Evolutionary conservation across 768 basidiomycete genomes (phyloP).

Genomic region (Tricholomella constricta): DNA sequence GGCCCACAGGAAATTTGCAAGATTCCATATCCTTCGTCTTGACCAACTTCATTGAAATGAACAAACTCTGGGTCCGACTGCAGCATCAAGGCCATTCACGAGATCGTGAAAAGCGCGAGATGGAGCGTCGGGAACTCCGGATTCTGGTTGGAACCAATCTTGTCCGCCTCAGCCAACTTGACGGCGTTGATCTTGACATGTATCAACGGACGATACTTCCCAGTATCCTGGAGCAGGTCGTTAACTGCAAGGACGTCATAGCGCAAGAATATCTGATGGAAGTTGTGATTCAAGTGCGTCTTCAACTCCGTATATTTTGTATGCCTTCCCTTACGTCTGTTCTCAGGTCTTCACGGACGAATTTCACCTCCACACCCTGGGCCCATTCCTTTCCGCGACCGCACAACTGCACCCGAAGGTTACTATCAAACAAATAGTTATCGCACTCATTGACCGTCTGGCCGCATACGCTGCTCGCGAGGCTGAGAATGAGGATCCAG

Average conservation of each 20-base stretch:
- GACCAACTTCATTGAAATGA: constrained; percentile 99
- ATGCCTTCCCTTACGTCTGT: constrained; percentile 5
- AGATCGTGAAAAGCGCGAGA: constrained; percentile 95
- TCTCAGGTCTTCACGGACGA: constrained; percentile 96
- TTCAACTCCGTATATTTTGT: not conserved
- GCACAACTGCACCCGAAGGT: constrained; percentile 97
- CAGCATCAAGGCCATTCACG: constrained; percentile 98
- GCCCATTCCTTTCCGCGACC: constrained; percentile 93
- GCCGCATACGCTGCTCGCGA: constrained; percentile 97
- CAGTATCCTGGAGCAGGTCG: constrained; percentile 93
- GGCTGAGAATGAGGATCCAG: constrained; percentile 94
- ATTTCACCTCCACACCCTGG: constrained; percentile 95
- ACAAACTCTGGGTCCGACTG: constrained; percentile 98
- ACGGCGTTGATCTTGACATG: constrained; percentile 94
- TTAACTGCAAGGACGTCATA: constrained; percentile 97
- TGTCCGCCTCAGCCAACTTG: constrained; percentile 91
- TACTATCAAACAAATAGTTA: constrained; percentile 98
- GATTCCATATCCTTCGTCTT: constrained; percentile 96
- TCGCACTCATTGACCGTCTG: constrained; percentile 93
- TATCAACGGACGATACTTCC: constrained; percentile 87
- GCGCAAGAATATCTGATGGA: constrained; percentile 99
- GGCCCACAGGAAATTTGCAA: constrained; percentile 86
- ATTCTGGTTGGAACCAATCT: constrained; percentile 98
- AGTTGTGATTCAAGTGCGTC: constrained; percentile 91
- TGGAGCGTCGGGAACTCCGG: constrained; percentile 92